These are phyloP conservation scores for Suillus plorans DNA, from an alignment of 768 basidiomycete species.

Conservation along the genomic window DNA sequence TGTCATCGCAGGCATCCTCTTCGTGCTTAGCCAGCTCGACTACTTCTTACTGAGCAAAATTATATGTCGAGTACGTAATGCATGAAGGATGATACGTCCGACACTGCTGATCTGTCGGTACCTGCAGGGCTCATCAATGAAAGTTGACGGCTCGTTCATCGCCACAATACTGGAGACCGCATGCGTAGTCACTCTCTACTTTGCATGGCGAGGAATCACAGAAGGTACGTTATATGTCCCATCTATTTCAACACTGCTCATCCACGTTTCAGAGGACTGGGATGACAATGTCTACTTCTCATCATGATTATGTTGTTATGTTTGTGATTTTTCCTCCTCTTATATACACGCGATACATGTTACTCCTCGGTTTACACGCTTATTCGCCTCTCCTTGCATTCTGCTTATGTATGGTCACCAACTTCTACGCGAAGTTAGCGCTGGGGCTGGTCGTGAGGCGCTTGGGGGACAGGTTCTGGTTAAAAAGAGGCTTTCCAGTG, in stretches of 20 bases:
- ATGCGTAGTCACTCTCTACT: conserved; percentile 62
- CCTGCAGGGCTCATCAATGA: conserved; percentile 57
- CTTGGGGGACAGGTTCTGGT: not conserved
- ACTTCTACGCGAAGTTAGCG: not conserved
- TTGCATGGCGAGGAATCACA: conserved; percentile 88
- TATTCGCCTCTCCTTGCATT: not conserved
- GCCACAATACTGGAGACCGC: conserved; percentile 83
- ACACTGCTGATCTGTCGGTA: not conserved
- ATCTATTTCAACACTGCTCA: conserved; percentile 4
- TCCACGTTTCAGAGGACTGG: conserved; percentile 43
- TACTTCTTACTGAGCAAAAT: conserved; percentile 80
- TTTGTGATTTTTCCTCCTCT: conserved; percentile 9
- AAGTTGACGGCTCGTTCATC: conserved; percentile 85
- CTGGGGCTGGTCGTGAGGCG: not conserved
- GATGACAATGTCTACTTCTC: conserved; percentile 49
- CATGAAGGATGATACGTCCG: conserved; percentile 23
- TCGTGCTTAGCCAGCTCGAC: conserved; percentile 77
- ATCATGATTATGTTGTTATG: conserved; percentile 25
- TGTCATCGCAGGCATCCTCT: conserved; percentile 68
- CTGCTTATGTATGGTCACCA: not conserved
- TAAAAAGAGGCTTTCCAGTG: not conserved
- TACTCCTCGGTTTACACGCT: not conserved
- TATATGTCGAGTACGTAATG: conserved; percentile 61
- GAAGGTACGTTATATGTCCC: conserved; percentile 58
- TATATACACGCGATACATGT: conserved; percentile 11